Conservation (phyloP, 306 rosid genomes). For the Comarum palustre region DNA sequence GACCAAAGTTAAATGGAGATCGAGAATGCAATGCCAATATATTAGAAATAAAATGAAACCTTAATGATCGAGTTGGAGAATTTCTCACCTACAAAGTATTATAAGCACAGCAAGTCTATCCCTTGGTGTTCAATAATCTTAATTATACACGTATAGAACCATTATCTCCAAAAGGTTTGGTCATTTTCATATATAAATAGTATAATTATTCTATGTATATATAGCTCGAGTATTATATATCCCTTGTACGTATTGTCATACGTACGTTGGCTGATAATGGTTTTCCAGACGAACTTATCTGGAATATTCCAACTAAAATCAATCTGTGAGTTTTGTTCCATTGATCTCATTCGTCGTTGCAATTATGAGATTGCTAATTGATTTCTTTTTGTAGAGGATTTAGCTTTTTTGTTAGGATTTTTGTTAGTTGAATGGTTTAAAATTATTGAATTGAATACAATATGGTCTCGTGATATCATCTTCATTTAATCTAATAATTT, state of each 20-base stretch:
- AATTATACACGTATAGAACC: not conserved
- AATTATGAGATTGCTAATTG: slow-evolving; percentile 18
- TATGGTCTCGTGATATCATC: too few relatives aligned
- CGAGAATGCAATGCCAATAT: not conserved
- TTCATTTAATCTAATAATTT: too few relatives aligned
- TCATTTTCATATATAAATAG: not conserved
- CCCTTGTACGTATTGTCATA: slow-evolving; percentile 33
- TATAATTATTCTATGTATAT: not conserved
- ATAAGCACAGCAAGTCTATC: slow-evolving; percentile 8
- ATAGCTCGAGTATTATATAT: slow-evolving; percentile 15
- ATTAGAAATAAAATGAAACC: not conserved
- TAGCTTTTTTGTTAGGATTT: too few relatives aligned
- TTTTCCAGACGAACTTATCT: slow-evolving; percentile 62
- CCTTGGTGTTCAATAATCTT: slow-evolving; percentile 11
- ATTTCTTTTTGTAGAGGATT: not conserved
- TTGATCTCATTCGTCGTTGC: slow-evolving; percentile 23
- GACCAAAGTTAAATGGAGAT: not conserved
- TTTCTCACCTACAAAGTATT: slow-evolving; percentile 7
- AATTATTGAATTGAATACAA: not conserved
- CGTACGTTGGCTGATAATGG: slow-evolving; percentile 42
- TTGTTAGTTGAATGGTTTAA: too few relatives aligned
- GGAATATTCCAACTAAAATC: slow-evolving; percentile 35
- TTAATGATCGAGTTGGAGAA: not conserved
- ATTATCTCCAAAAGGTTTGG: not conserved
- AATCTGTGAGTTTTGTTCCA: slow-evolving; percentile 12